Evolutionary conservation across 768 basidiomycete species (phyloP).

Genomic region (Mycena rebaudengoi): DNA sequence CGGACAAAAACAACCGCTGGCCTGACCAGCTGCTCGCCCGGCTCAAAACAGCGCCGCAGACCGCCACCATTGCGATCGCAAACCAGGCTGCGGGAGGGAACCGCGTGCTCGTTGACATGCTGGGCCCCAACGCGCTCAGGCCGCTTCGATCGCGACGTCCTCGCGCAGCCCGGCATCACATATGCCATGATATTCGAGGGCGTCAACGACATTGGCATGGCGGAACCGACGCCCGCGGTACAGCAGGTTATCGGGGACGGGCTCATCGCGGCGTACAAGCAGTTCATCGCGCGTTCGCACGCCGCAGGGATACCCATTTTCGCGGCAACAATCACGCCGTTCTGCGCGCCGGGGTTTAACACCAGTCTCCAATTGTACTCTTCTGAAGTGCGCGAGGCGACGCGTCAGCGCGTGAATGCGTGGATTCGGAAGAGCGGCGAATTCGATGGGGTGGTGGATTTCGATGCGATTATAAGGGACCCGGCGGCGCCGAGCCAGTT

Average conservation of each 20-base stretch:
- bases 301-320: conserved; percentile 53
- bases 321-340: conserved; percentile 61
- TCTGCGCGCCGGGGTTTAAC: conserved; percentile 42
- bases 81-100: conserved; percentile 65
- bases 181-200: conserved; percentile 63
- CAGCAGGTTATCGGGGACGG: conserved; percentile 49
- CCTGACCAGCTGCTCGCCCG: conserved; percentile 57
- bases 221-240: conserved; percentile 39
- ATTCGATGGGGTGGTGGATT: conserved; percentile 59
- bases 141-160: conserved; percentile 60
- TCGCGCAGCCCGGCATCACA: conserved; percentile 53
- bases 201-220: conserved; percentile 61
- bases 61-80: conserved; percentile 48
- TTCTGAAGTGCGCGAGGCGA: conserved; percentile 47
- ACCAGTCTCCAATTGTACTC: conserved; percentile 48
- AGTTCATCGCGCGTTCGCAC: conserved; percentile 53
- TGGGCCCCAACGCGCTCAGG: conserved; percentile 56
- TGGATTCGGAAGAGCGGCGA: conserved; percentile 55
- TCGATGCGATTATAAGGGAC: conserved; percentile 51
- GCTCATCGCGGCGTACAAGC: conserved; percentile 54
- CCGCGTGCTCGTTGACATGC: conserved; percentile 57
- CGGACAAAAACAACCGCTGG: conserved; percentile 58
- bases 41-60: conserved; percentile 44
- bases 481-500: conserved; percentile 47
- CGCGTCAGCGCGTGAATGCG: conserved; percentile 51